These are phyloP conservation scores for Phytophthora quininea DNA, from an alignment of 352 stramenopile species.

Conservation along the genomic window DNA sequence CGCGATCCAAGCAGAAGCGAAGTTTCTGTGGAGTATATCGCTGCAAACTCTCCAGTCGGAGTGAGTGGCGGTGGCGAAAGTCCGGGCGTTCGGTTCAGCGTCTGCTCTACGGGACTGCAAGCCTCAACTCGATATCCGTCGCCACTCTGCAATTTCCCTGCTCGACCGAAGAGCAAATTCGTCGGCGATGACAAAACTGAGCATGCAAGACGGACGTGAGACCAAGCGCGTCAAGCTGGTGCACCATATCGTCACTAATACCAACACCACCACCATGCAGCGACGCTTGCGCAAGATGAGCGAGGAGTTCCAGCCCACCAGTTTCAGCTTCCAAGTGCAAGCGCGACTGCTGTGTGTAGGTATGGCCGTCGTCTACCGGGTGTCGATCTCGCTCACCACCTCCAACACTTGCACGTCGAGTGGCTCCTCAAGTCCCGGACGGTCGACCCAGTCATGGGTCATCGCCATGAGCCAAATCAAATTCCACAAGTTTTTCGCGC, in stretches of 20 bases:
- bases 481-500: constrained; percentile 51
- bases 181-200: constrained; percentile 30
- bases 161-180: constrained; percentile 5
- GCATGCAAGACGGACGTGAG: constrained; percentile 16
- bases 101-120: constrained; percentile 33
- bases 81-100: constrained; percentile 35
- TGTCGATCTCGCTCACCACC: constrained; percentile 46
- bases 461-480: constrained; percentile 71
- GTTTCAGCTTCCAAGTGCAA: constrained; percentile 52
- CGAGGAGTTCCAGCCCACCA: constrained; percentile 55
- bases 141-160: constrained; percentile 34
- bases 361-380: constrained; percentile 58
- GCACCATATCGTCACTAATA: constrained; percentile 15
- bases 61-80: constrained; percentile 15
- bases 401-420: constrained; percentile 25
- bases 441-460: constrained; percentile 53
- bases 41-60: constrained; percentile 3
- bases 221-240: constrained; percentile 38
- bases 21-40: constrained; percentile 21
- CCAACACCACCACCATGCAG: constrained; percentile 38
- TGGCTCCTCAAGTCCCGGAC: constrained; percentile 14
- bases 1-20: not conserved
- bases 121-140: constrained; percentile 31
- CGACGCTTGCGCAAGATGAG: constrained; percentile 67
- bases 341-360: constrained; percentile 62